A percentile compares a stretch with the other conserved stretches of the same genome.
Evolutionary conservation across 208 protist genomes (phyloP).

Genomic region (Trypanosoma boissoni): DNA sequence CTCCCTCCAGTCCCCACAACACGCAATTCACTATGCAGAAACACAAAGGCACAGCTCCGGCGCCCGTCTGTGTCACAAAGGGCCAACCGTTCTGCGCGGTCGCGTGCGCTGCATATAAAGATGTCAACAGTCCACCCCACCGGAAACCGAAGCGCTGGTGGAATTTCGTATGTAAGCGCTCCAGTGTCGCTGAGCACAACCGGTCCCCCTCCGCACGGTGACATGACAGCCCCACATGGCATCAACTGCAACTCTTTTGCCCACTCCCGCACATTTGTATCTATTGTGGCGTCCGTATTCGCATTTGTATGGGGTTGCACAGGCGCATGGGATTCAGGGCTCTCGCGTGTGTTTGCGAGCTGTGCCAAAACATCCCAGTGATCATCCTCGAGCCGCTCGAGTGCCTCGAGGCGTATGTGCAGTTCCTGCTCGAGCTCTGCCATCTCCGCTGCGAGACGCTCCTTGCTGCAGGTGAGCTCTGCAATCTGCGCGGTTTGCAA

Average conservation of each 20-base stretch:
- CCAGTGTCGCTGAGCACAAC: conserved; percentile 1
- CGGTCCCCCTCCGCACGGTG: background rate
- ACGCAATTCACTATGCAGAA: conserved; percentile 19
- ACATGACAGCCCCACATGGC: background rate
- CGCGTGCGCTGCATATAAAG: conserved; percentile 7
- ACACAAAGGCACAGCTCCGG: conserved; percentile 25
- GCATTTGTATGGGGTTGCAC: no score
- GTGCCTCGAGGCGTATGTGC: conserved; percentile 11
- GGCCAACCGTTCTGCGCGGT: conserved; percentile 22
- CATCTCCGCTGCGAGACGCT: conserved; percentile 3
- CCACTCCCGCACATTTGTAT: no score
- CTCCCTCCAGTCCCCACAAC: background rate
- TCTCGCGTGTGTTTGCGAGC: conserved; percentile 1
- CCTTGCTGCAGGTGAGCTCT: background rate
- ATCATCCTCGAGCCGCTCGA: conserved; percentile 4
- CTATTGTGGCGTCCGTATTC: no score
- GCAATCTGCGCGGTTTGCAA: conserved; percentile 3
- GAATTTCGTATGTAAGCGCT: conserved; percentile 2
- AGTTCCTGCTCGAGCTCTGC: conserved; percentile 15
- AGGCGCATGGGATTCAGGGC: no score
- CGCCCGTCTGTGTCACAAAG: conserved; percentile 25
- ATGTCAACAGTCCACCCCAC: conserved; percentile 20
- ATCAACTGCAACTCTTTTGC: background rate
- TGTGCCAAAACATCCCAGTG: background rate
- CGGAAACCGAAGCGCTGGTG: background rate